Evolutionary conservation across 805 yeast genomes (phyloP).

Genomic region (Hagleromyces aurorensis): DNA sequence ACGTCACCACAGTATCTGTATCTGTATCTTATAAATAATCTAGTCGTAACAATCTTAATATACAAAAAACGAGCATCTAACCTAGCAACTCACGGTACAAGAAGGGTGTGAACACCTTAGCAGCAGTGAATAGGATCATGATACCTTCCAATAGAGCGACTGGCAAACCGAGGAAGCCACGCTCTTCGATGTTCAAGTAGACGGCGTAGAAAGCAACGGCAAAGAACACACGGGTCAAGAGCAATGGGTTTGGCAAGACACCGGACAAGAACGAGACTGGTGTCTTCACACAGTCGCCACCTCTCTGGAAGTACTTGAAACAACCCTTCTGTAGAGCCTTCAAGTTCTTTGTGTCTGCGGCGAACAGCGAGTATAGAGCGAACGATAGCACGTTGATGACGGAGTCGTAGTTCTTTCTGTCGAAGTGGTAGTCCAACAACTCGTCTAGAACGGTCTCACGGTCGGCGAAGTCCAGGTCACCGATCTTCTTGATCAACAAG

Average conservation of each 20-base stretch:
- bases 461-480: slow-evolving; percentile 42
- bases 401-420: slow-evolving; percentile 70
- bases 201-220: slow-evolving; percentile 84
- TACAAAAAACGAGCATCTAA: slow-evolving; percentile 15
- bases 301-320: slow-evolving; percentile 73
- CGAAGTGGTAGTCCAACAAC: slow-evolving; percentile 60
- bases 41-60: no score
- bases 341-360: slow-evolving; percentile 68
- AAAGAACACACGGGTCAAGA: slow-evolving; percentile 78
- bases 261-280: slow-evolving; percentile 86
- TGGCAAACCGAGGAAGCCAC: slow-evolving; percentile 63
- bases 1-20: no score
- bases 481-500: slow-evolving; percentile 44
- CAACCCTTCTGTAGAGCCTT: slow-evolving; percentile 78
- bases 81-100: slow-evolving; percentile 44
- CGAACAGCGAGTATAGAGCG: slow-evolving; percentile 83
- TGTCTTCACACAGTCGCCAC: slow-evolving; percentile 69
- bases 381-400: slow-evolving; percentile 86
- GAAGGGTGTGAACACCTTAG: slow-evolving; percentile 72
- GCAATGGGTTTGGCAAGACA: slow-evolving; percentile 62
- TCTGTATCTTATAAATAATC: no score
- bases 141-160: slow-evolving; percentile 63
- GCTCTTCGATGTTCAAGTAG: slow-evolving; percentile 52
- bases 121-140: slow-evolving; percentile 64
- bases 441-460: slow-evolving; percentile 47